Percentiles rank a stretch among this genome's conserved stretches.
phyloP scores from a whole-genome alignment of 2,329 filamentous ascomycete genomes.

The Cladosporium sp. region DNA sequence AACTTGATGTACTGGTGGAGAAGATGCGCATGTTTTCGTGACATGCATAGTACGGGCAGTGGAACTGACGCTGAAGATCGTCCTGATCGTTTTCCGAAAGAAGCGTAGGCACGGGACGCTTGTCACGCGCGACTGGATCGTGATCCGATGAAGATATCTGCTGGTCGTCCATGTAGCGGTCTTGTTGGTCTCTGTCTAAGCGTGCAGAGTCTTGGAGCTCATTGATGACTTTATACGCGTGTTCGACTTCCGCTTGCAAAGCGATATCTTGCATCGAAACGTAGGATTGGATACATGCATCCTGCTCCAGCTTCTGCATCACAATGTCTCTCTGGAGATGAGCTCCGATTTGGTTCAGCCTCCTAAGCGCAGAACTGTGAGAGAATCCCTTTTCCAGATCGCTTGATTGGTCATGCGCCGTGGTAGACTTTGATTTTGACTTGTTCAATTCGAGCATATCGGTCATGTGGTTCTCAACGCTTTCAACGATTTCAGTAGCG shows the following conservation, averaged over 20 bases:
- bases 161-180: not conserved
- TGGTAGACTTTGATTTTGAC: not conserved
- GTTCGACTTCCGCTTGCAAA: not conserved
- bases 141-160: not conserved
- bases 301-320: not conserved
- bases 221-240: not conserved
- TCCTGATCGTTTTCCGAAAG: not conserved
- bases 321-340: not conserved
- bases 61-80: not conserved
- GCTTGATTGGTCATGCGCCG: not conserved
- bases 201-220: not conserved
- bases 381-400: not conserved
- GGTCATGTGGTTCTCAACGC: not conserved
- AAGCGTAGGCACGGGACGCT: not conserved
- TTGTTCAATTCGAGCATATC: not conserved
- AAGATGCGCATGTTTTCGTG: not conserved
- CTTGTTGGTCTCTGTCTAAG: not conserved
- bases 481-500: not conserved
- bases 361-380: not conserved
- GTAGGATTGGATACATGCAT: not conserved
- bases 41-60: constrained; percentile 7
- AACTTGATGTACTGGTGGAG: not conserved
- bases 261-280: not conserved
- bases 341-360: not conserved
- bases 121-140: not conserved